Conservation (phyloP, 2,329 filamentous ascomycete species). For the Talaromyces sp. region DNA sequence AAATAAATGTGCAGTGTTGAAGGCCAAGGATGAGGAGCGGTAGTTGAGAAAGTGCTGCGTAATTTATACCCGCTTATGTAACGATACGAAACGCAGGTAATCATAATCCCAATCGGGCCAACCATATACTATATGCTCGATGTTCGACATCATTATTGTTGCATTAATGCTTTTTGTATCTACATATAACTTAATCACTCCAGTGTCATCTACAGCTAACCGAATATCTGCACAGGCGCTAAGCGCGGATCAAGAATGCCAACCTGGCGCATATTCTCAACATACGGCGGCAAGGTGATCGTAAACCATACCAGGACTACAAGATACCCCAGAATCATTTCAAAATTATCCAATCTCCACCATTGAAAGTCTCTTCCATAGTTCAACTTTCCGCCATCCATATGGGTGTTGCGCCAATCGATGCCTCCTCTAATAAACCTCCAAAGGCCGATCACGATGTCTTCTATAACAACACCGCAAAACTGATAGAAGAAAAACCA, state of each 20-base stretch:
- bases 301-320: neutral
- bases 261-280: neutral
- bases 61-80: neutral
- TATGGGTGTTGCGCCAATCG: neutral
- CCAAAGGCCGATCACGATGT: neutral
- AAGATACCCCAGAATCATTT: neutral
- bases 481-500: neutral
- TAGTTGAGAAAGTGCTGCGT: neutral
- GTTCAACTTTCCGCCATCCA: neutral
- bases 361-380: neutral
- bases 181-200: neutral
- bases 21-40: neutral
- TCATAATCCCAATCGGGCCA: neutral
- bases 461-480: neutral
- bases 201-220: neutral
- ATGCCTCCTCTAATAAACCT: neutral
- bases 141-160: too few relatives aligned
- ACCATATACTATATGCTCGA: too few relatives aligned
- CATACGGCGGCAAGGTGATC: constrained; percentile 1
- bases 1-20: neutral
- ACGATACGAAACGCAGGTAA: neutral
- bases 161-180: too few relatives aligned
- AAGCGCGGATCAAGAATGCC: neutral
- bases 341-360: neutral
- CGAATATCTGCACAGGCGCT: constrained; percentile 1